Base-by-base conservation (phyloP, 345 rosid genomes). In the Crucihimalaya himalaica region DNA sequence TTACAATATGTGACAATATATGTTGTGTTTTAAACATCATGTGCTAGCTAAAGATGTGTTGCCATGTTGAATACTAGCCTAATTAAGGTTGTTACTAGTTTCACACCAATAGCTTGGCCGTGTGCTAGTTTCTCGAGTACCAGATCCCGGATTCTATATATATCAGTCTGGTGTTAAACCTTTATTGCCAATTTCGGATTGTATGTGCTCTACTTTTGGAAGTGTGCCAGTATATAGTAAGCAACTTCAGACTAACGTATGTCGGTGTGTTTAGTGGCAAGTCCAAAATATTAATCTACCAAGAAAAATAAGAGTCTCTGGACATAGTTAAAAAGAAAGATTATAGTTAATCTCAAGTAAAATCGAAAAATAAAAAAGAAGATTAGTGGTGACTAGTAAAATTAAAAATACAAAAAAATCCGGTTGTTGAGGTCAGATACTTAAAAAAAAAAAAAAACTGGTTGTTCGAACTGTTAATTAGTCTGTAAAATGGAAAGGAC, bases 71-170 rank as follows among this genome's bases (percentile, higher is more conserved):
- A 8, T 14, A 35, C 20, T 56, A 45, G 7, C 9, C 51, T 34
- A 35, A 35, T 58, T 34, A 45, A 12, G 9, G 9, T 70, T 70
- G 73, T 25, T 27, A 27, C 60, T 51, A 51, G 28, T 13, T 23
- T 15, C 14, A 40, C 8, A 25, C 28, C 52, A 28, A 68, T 16
- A 25, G 37, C 15, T 45, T 29, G 16, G 46, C 32, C 9, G 37
- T 27, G 58, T 14, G 34, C 57, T 43, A 29, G 37, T 32, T 14
- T 53, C 40, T 23, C 16, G 27, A 52, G 32, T 50, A n/a, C 12
- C 11, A 67, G 12, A 16, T 18, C 62, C 16, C 39, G 5, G 9
- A 39, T 53, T 53, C 18, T 28, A 39, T 10, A 2, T 23, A 35
- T 40, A 66, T 23, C 40, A 39, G 40, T 39, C 62, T 39, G 15